Evolutionary conservation across 257 asterid genomes (phyloP).

Genomic region (Henckelia pumila): DNA sequence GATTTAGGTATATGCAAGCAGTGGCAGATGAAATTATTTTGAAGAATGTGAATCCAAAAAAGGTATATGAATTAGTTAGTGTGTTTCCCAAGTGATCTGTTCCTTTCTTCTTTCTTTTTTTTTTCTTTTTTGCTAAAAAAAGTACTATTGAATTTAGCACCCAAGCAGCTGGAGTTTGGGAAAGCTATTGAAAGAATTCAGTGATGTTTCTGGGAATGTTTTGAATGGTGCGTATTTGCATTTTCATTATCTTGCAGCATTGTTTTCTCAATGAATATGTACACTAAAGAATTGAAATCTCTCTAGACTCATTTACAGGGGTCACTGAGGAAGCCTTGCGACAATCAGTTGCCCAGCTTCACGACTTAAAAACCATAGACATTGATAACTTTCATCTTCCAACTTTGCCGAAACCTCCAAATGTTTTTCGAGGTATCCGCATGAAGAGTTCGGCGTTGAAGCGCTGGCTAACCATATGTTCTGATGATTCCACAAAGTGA

Average conservation of each 20-base stretch:
- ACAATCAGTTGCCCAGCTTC: conserved; percentile 56
- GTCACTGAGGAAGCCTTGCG: conserved; percentile 61
- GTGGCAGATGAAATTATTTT: conserved; percentile 79
- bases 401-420: conserved; percentile 64
- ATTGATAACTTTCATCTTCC: conserved; percentile 62
- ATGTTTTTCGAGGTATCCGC: conserved; percentile 81
- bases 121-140: neutral
- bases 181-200: conserved; percentile 70
- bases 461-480: conserved; percentile 84
- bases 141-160: conserved; percentile 46
- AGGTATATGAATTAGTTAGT: conserved; percentile 35
- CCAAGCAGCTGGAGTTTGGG: conserved; percentile 83
- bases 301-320: conserved; percentile 65
- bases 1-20: conserved; percentile 92
- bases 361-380: conserved; percentile 39
- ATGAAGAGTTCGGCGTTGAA: conserved; percentile 72
- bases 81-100: too few species aligned
- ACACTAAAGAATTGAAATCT: conserved; percentile 26
- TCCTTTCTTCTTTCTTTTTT: neutral
- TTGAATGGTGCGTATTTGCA: conserved; percentile 45
- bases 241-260: conserved; percentile 1
- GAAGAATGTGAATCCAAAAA: conserved; percentile 64
- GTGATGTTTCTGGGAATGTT: conserved; percentile 46
- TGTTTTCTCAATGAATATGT: neutral
- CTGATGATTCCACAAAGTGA: conserved; percentile 83